Evolutionary conservation across 805 yeast genomes (phyloP).

Genomic region (Pichia cephalocereana): DNA sequence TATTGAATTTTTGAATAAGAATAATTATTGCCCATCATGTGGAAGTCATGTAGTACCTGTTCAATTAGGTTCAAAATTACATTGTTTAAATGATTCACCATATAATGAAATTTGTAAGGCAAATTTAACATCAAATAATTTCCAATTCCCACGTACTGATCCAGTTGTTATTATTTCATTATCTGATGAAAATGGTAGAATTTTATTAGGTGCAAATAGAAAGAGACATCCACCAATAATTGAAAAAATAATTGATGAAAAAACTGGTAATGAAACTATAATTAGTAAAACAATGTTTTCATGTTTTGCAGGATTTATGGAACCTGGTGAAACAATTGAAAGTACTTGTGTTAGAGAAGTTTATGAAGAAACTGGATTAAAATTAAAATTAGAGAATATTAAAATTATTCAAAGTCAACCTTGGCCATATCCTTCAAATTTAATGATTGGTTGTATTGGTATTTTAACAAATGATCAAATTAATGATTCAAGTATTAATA

Average conservation of each 20-base stretch:
- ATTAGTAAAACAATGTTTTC: conserved; percentile 48
- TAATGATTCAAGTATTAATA: conserved; percentile 48
- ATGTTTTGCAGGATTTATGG: conserved; percentile 93
- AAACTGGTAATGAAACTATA: conserved; percentile 33
- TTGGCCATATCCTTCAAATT: conserved; percentile 93
- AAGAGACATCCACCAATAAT: conserved; percentile 31
- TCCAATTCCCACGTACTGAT: conserved; percentile 88
- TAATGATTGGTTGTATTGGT: conserved; percentile 90
- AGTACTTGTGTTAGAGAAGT: conserved; percentile 81
- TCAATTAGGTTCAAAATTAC: conserved; percentile 57
- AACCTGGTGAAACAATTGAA: conserved; percentile 89
- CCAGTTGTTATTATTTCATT: conserved; percentile 80
- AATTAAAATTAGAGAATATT: conserved; percentile 37
- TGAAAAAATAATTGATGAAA: conserved; percentile 41
- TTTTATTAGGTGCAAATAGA: conserved; percentile 64
- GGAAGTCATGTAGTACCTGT: conserved; percentile 55
- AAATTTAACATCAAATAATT: conserved; percentile 45
- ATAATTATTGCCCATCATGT: conserved; percentile 80
- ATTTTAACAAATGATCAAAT: conserved; percentile 60
- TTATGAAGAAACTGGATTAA: conserved; percentile 93
- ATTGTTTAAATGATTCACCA: conserved; percentile 34
- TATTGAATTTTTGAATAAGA: conserved; percentile 73
- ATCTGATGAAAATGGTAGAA: conserved; percentile 47
- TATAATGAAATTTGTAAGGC: conserved; percentile 25
- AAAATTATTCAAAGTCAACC: conserved; percentile 73